Evolutionary conservation across 2,329 filamentous ascomycete genomes (phyloP), one percentile per base, ranked within the genome.

Genomic region (Didymella lethalis): DNA sequence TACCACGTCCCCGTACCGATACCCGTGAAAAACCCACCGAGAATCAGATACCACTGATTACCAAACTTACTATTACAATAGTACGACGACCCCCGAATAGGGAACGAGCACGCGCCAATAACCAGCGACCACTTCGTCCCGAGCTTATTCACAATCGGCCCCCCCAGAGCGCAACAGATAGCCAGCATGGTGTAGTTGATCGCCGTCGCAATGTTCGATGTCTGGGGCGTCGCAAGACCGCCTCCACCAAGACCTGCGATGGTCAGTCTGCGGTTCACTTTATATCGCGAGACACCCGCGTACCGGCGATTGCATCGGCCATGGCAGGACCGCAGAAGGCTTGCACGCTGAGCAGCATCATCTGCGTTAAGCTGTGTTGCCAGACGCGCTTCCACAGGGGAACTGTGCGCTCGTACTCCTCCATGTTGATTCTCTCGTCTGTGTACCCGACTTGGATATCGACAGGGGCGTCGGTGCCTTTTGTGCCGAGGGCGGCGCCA

Each of bases 1-100:
- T 83, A 83, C 81, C 80, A 82, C 41, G 79, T 81, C 1, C 80
- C 81, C 4, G 44, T 67, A 1, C 68, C 68, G 6, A 72, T 67
- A n/a, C 70, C 70, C 11, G 66, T 70, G 11, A 72, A 58, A 51
- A 69, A 64, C 14, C 65, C 65, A 36, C 70, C 68, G 14, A 72
- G 43, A 23, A 59, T 51, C 63, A 80, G 63, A 50, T 81, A 80
- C 79, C 80, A 82, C 67, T 82, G 80, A 41, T 75, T 82, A 4
- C 80, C 80, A 57, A 80, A 82, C 63, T 81, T 81, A 67, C 78
- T 81, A 43, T 82, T 82, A 66, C 78, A 80, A 63, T 82, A 82
- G 61, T 82, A 82, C 10, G 80, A 79, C 0, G 80, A 82, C 4
- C 80, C 80, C 20, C 75, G 75, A 32, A 82, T 81, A 7, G 80